Evolutionary conservation across 164 flowering plant genomes (phyloP).

Genomic region (Vitis cinerea): DNA sequence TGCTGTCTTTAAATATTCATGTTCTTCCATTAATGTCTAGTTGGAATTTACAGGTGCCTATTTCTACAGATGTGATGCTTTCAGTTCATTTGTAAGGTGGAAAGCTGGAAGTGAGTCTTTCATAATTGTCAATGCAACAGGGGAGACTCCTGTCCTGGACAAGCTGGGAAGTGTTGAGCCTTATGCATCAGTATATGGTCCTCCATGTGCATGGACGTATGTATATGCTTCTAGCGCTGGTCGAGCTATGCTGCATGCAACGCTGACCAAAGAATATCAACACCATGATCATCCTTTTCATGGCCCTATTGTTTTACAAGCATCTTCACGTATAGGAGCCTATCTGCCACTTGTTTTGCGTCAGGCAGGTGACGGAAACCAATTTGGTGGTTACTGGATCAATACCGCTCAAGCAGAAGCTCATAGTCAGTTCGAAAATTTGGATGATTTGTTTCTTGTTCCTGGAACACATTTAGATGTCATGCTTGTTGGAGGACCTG

Average conservation of each 20-base stretch:
- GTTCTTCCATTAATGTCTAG: slow-evolving; percentile 6
- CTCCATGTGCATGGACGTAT: slow-evolving; percentile 75
- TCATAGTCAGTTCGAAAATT: slow-evolving; percentile 26
- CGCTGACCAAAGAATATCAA: slow-evolving; percentile 49
- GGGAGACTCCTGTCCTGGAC: slow-evolving; percentile 23
- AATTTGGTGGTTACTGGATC: slow-evolving; percentile 85
- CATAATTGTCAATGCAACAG: slow-evolving; percentile 46
- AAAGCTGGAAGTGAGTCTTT: slow-evolving; percentile 66
- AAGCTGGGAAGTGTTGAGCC: slow-evolving; percentile 13
- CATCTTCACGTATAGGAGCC: slow-evolving; percentile 63
- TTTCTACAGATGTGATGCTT: slow-evolving; percentile 81
- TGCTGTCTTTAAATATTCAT: neutral
- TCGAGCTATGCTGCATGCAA: slow-evolving; percentile 65
- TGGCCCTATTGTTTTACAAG: slow-evolving; percentile 50
- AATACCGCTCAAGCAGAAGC: slow-evolving; percentile 42
- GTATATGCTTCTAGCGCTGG: slow-evolving; percentile 70
- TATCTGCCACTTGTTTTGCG: slow-evolving; percentile 60
- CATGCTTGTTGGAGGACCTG: slow-evolving; percentile 82
- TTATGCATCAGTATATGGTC: slow-evolving; percentile 26
- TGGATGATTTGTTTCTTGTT: slow-evolving; percentile 63
- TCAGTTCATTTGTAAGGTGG: slow-evolving; percentile 66
- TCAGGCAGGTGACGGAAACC: slow-evolving; percentile 77
- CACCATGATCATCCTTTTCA: slow-evolving; percentile 36
- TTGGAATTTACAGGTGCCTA: slow-evolving; percentile 49
- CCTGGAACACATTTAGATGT: slow-evolving; percentile 76